Conservation (phyloP, 768 basidiomycete genomes). For the Lactarius deliciosus region DNA sequence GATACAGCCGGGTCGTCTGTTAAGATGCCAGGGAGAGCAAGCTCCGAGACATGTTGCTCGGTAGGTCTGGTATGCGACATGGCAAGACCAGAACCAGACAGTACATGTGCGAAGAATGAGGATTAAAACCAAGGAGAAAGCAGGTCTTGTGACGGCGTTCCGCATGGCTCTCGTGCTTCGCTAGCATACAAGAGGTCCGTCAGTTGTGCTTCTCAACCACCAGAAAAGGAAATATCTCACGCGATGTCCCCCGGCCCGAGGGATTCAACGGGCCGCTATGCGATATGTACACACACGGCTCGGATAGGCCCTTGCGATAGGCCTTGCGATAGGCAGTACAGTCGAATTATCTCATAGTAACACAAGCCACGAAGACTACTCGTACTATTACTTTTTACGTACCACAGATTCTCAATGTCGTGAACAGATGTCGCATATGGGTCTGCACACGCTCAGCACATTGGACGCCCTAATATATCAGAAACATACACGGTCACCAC, state of each 20-base stretch:
- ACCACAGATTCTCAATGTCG: not conserved
- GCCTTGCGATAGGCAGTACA: too few relatives aligned
- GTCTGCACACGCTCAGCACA: not conserved
- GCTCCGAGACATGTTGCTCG: slow-evolving; percentile 1
- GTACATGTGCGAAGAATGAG: not conserved
- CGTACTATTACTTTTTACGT: not conserved
- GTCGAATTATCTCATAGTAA: too few relatives aligned
- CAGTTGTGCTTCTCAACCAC: not conserved
- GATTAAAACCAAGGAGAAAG: not conserved
- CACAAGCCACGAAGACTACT: not conserved
- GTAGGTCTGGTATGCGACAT: slow-evolving; percentile 19
- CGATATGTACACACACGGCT: too few relatives aligned
- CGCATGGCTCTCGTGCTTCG: slow-evolving; percentile 2
- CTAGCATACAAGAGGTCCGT: not conserved
- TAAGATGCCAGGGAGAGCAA: not conserved
- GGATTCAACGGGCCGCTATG: too few relatives aligned
- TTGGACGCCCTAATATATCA: not conserved
- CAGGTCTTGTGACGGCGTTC: not conserved
- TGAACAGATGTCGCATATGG: not conserved
- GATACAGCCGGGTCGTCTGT: not conserved
- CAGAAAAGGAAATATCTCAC: not conserved
- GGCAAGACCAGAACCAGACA: slow-evolving; percentile 2
- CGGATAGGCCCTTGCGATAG: too few relatives aligned
- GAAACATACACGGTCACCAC: not conserved
- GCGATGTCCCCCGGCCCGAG: too few relatives aligned